These are phyloP conservation scores for Alternaria atra DNA, from an alignment of 2,329 filamentous ascomycete genomes.

Conservation along the genomic window DNA sequence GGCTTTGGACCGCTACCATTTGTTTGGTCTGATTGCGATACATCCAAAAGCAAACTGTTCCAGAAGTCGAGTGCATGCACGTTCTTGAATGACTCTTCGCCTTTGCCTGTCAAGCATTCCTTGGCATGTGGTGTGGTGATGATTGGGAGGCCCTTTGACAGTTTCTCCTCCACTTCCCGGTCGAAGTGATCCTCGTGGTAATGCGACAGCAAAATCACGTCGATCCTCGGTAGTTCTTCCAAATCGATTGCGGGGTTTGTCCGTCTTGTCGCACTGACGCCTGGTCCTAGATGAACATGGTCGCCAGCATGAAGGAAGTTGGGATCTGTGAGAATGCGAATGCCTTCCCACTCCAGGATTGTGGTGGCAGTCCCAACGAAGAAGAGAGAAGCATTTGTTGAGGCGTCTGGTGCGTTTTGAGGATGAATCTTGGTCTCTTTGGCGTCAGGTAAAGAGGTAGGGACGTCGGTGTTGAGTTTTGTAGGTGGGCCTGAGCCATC, in stretches of 20 bases:
- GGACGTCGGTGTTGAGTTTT: constrained; percentile 47
- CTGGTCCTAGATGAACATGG: constrained; percentile 72
- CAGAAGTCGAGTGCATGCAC: constrained; percentile 67
- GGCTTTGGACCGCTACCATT: constrained; percentile 39
- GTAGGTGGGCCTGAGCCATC: constrained; percentile 50
- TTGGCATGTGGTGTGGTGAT: constrained; percentile 71
- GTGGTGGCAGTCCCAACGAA: constrained; percentile 68
- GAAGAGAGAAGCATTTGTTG: constrained; percentile 58
- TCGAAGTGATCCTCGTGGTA: constrained; percentile 71
- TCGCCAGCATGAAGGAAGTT: constrained; percentile 71
- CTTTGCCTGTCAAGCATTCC: constrained; percentile 58
- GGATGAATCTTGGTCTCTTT: constrained; percentile 58
- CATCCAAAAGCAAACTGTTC: constrained; percentile 60
- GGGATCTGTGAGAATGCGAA: constrained; percentile 63
- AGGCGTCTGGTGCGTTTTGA: constrained; percentile 44
- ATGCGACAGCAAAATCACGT: constrained; percentile 69
- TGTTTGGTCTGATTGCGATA: constrained; percentile 36
- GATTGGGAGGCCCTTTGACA: constrained; percentile 66
- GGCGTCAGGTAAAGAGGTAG: constrained; percentile 53
- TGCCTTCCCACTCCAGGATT: constrained; percentile 62
- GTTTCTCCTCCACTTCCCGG: constrained; percentile 59
- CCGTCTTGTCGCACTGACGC: constrained; percentile 63
- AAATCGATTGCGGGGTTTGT: constrained; percentile 70
- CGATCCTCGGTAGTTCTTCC: constrained; percentile 66
- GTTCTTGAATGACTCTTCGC: constrained; percentile 62